A percentile compares a stretch with the other conserved stretches of the same genome.
Conservation (phyloP, 768 basidiomycete species). For the Naganishia antarctica region DNA sequence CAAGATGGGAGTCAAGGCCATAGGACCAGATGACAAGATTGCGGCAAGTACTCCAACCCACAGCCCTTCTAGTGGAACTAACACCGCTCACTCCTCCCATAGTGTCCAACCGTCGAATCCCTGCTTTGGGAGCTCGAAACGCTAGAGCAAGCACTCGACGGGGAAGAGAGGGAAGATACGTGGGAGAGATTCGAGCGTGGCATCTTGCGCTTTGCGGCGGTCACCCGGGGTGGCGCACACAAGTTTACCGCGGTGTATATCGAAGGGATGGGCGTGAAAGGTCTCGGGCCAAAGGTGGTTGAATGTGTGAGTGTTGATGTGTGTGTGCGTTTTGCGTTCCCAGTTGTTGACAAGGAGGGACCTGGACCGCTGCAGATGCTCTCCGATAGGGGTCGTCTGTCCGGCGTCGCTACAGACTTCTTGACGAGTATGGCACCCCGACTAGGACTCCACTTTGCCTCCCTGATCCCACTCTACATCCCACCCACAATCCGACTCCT, state of each 20-base stretch:
- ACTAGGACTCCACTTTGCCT: constrained; percentile 44
- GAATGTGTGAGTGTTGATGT: constrained; percentile 41
- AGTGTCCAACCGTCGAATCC: constrained; percentile 43
- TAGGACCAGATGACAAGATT: constrained; percentile 41
- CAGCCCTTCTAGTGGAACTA: background rate
- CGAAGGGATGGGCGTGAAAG: constrained; percentile 44
- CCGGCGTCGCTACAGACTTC: constrained; percentile 47
- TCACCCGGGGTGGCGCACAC: constrained; percentile 50
- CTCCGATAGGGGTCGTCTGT: constrained; percentile 45
- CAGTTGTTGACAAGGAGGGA: too few species aligned
- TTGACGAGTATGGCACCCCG: constrained; percentile 49
- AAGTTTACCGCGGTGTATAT: constrained; percentile 41
- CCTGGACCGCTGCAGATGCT: too few species aligned
- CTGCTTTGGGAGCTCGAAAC: constrained; percentile 45
- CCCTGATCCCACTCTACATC: constrained; percentile 49
- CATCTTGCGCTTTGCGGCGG: constrained; percentile 50
- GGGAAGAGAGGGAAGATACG: constrained; percentile 51
- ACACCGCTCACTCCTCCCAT: background rate
- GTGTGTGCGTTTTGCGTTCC: background rate
- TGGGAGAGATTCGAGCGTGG: constrained; percentile 52
- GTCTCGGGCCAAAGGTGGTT: constrained; percentile 40
- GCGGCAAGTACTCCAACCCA: constrained; percentile 30
- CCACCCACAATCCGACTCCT: constrained; percentile 49
- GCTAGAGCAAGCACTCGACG: constrained; percentile 38
- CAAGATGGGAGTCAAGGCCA: constrained; percentile 20